phyloP scores from a whole-genome alignment of 2,329 filamentous ascomycete genomes.

The Penicillium sp. region DNA sequence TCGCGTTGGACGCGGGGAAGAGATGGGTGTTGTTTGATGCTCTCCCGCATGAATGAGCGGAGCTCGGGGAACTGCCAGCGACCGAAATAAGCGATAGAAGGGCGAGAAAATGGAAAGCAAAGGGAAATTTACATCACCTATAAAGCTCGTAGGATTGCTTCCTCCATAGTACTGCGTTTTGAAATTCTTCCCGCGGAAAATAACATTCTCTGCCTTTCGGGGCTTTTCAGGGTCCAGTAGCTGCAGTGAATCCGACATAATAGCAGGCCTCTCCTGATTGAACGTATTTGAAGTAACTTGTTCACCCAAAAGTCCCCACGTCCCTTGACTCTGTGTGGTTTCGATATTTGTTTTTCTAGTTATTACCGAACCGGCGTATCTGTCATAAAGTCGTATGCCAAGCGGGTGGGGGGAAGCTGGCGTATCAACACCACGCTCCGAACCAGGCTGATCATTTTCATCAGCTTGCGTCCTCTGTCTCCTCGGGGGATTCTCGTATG shows the following conservation, averaged over 20 bases:
- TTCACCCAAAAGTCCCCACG: conserved; percentile 9
- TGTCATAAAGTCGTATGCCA: background rate
- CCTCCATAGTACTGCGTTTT: conserved; percentile 29
- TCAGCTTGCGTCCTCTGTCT: background rate
- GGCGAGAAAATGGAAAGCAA: too few relatives aligned
- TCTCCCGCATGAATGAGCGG: conserved; percentile 27
- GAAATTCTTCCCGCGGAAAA: conserved; percentile 29
- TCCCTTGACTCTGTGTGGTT: conserved; percentile 9
- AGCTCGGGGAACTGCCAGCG: conserved; percentile 24
- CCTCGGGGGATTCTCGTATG: background rate
- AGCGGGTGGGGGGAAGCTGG: background rate
- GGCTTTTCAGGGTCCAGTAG: conserved; percentile 2
- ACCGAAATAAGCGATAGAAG: background rate
- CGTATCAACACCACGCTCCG: background rate
- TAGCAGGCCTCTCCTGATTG: conserved; percentile 14
- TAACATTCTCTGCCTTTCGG: conserved; percentile 13
- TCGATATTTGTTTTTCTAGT: conserved; percentile 2
- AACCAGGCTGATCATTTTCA: background rate
- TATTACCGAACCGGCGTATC: background rate
- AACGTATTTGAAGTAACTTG: conserved; percentile 1
- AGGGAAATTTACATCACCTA: conserved; percentile 20
- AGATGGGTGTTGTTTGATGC: conserved; percentile 23
- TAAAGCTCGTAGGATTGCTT: conserved; percentile 25
- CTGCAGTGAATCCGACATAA: conserved; percentile 11
- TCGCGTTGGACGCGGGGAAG: conserved; percentile 25